Evolutionary conservation across 1,139 yeast genomes (phyloP), one percentile per base, ranked within the genome.

Genomic region (Hyphopichia fennica): DNA sequence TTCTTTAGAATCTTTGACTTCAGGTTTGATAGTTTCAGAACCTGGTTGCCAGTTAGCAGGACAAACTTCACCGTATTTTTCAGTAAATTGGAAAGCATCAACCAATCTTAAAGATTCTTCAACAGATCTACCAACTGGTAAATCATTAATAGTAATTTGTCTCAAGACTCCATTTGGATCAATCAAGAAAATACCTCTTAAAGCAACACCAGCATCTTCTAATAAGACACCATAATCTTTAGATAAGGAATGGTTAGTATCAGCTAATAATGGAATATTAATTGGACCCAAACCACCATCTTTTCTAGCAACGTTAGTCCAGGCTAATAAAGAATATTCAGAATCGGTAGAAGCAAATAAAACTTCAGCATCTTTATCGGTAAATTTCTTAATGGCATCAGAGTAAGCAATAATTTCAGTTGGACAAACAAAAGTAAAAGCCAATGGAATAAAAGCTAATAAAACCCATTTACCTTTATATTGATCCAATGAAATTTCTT

Each of bases 1-100:
- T 65, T 82, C 87, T 79, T 87, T 86, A 58, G 96, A 87, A 59
- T 78, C 82, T 43, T 71, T 78, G 58, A 89, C 93, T 59, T 79
- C 86, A 62, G 96, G 93, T 74, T 87, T 85, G 78, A 91, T 91
- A 74, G 96, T 87, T 63, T 87, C 96, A 50, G 89, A 70, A 77
- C 98, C 98, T 75, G 95, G 91, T 60, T 88, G 87, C 98, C 99
- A 93, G 95, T 90, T 91, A 69, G 98, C 97, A 61, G 97, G 97
- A 77, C 96, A 88, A 57, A 93, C 98, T 75, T 93, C 96, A 75
- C 98, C 96, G 82, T 91, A 77, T 81, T 88, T 86, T 73, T 91
- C 96, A 63, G 96, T 86, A 89, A 93, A 90, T 79, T 91, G 95
- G 96, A 93, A 91, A 60, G 97, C 98, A 69, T 93, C 98, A 55